Base-by-base conservation (phyloP, 2,329 filamentous ascomycete genomes). In the Nigrospora sphaerica region DNA sequence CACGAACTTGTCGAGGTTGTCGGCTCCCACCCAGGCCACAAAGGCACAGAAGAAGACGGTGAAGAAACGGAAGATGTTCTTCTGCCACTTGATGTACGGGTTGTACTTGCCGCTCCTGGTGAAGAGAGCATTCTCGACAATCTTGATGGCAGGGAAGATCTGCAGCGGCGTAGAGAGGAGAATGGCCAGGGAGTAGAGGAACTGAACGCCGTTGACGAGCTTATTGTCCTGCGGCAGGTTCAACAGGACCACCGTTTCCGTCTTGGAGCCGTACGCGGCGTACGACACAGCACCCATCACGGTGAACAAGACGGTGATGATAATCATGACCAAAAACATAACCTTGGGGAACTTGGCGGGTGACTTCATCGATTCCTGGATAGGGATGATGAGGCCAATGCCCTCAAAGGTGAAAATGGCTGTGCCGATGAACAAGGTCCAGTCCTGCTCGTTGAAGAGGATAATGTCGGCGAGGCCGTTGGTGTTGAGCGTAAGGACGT, bases 361-460 rank as follows among this genome's bases (percentile, higher is more conserved):
- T 37, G 91, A 76, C 62, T 85, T 87, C 93, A 98, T 98, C 18
- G 91, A 95, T 60, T 95, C 91, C 67, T 98, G 95, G 49, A 98
- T 96, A 0, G 95, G 93, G 52, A 98, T 96, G 65, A 98, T 95
- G 42, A 98, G 80, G 12, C 93, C 95, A 50, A 98, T 95, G 28
- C 93, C 93, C 63, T 98, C 93, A 61, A 97, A 98, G 0, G 93
- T 97, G 70, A 98, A 98, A 63, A 98, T 97, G 28, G 95, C 93
- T 0, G 95, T 98, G 51, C 93, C 95, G 57, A 98, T 98, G 65
- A 98, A 97, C 5, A 98, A 77, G 0, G 93, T 95, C 93, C 95
- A 98, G 63, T 90, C 85, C 50, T 86, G 81, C 36, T 85, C 68
- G 71, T 98, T 98, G 76, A 98, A 97, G 59, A 86, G 77, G 55